These are phyloP conservation scores for Ceratobasidium sp. DNA, from an alignment of 1,284 basidiomycete genomes.

Conservation along the genomic window DNA sequence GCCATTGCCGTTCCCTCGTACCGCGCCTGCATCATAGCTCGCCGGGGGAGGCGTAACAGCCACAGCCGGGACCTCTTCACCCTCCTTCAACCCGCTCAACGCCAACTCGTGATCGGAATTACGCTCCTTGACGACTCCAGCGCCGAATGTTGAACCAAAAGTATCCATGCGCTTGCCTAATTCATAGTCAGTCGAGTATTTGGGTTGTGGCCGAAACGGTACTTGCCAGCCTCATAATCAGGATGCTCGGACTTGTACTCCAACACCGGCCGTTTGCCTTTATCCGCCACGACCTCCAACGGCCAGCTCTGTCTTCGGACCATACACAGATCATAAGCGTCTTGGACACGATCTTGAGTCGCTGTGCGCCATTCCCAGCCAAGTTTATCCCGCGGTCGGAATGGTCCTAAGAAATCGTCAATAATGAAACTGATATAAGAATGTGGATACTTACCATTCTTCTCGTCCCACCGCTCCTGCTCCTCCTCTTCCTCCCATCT, in stretches of 20 bases:
- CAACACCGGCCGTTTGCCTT: constrained; percentile 54
- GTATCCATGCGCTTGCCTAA: constrained; percentile 42
- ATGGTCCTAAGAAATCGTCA: constrained; percentile 42
- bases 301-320: constrained; percentile 9
- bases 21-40: too few species aligned
- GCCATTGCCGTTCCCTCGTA: too few species aligned
- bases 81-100: constrained; percentile 5
- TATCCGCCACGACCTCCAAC: constrained; percentile 13
- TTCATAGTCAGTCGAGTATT: constrained; percentile 44
- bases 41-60: constrained; percentile 25
- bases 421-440: constrained; percentile 42
- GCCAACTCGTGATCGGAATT: constrained; percentile 35
- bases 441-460: constrained; percentile 30
- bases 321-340: constrained; percentile 77
- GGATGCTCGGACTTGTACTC: constrained; percentile 48
- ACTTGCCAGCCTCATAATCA: too few species aligned
- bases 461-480: constrained; percentile 52
- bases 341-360: constrained; percentile 72
- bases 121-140: constrained; percentile 18
- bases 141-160: constrained; percentile 32
- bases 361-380: constrained; percentile 79
- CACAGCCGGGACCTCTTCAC: neutral
- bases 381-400: constrained; percentile 46
- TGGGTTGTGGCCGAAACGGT: too few species aligned
- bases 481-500: constrained; percentile 80